Evolutionary conservation across 768 basidiomycete species (phyloP).

Genomic region (Amanita rubescens): DNA sequence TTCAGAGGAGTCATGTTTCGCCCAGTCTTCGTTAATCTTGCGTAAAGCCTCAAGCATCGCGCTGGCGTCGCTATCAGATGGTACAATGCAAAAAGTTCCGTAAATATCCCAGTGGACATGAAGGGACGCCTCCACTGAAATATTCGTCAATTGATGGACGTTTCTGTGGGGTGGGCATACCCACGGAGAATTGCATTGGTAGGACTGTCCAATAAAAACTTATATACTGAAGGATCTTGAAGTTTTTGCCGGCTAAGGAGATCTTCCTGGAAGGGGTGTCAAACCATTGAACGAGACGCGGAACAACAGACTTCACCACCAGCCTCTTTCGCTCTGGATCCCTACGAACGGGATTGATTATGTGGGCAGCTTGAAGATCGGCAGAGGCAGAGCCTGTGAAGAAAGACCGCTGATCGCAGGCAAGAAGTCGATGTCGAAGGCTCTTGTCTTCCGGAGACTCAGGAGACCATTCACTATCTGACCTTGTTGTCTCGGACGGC

Average conservation of each 20-base stretch:
- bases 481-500: neutral
- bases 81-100: constrained; percentile 10
- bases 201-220: constrained; percentile 8
- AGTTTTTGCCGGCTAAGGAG: constrained; percentile 8
- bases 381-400: constrained; percentile 9
- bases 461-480: neutral
- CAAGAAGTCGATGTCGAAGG: constrained; percentile 7
- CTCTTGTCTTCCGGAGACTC: constrained; percentile 1
- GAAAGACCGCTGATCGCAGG: constrained; percentile 10
- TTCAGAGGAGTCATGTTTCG: neutral
- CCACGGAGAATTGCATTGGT: constrained; percentile 10
- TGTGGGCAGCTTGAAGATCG: constrained; percentile 7
- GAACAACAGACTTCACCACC: constrained; percentile 6
- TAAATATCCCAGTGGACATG: constrained; percentile 10
- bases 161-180: neutral
- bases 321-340: neutral
- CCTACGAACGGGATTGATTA: constrained; percentile 2
- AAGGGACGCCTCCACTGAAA: constrained; percentile 9
- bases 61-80: constrained; percentile 5
- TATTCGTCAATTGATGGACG: neutral
- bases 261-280: constrained; percentile 3
- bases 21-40: constrained; percentile 5
- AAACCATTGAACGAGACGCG: neutral
- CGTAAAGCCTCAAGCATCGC: constrained; percentile 9
- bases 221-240: neutral